Conservation (phyloP, 768 basidiomycete species). For the Hygrophorus pudorinus region DNA sequence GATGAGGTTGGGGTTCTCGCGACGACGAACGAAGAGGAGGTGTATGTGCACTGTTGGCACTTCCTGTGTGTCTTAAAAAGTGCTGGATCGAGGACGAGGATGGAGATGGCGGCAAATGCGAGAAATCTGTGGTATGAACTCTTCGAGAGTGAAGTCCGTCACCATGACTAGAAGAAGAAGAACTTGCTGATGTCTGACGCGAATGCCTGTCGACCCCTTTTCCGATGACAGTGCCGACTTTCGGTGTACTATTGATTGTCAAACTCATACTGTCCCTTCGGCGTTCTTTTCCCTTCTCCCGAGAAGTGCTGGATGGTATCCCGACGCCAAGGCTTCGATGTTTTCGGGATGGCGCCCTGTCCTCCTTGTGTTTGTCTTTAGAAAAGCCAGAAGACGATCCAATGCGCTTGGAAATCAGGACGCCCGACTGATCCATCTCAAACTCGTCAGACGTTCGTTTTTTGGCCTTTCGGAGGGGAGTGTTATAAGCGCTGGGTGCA, state of each 20-base stretch:
- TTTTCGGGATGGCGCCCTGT: conserved; percentile 43
- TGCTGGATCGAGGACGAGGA: conserved; percentile 86
- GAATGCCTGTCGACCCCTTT: conserved; percentile 36
- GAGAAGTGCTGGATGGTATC: conserved; percentile 26
- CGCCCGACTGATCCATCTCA: conserved; percentile 64
- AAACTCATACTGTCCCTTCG: conserved; percentile 43
- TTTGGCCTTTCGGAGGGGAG: conserved; percentile 45
- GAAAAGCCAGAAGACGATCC: conserved; percentile 16
- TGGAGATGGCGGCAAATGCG: conserved; percentile 84
- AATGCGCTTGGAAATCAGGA: conserved; percentile 42
- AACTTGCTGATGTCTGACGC: conserved; percentile 60
- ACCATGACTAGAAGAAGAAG: conserved; percentile 50
- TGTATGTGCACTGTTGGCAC: conserved; percentile 28
- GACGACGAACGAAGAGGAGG: conserved; percentile 30
- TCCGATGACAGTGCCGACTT: conserved; percentile 22
- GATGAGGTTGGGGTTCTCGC: conserved; percentile 33
- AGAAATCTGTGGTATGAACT: conserved; percentile 67
- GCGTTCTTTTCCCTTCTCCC: conserved; percentile 45
- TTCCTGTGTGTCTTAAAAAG: conserved; percentile 52
- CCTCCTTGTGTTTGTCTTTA: conserved; percentile 43
- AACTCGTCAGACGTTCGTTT: conserved; percentile 80
- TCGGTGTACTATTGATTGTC: conserved; percentile 29
- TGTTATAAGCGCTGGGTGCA: conserved; percentile 58
- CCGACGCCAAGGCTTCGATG: conserved; percentile 64
- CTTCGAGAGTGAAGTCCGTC: conserved; percentile 46